Conservation (phyloP, 169 alveolate genomes). For the Plasmodium gallinaceum region DNA sequence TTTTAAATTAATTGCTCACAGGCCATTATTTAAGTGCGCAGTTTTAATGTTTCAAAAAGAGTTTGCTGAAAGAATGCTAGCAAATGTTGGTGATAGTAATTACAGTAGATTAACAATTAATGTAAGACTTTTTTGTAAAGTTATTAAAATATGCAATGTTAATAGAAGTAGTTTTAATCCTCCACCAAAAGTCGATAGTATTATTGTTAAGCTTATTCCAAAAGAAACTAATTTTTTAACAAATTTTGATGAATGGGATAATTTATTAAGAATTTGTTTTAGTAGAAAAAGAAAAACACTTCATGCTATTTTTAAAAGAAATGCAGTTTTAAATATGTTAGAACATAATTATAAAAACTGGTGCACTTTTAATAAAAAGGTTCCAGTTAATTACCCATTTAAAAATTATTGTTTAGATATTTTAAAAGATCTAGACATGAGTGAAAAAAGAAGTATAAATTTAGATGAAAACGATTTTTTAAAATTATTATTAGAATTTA, state of each 20-base stretch:
- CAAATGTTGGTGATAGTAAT: slow-evolving; percentile 94
- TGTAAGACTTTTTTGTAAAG: slow-evolving; percentile 93
- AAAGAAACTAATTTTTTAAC: slow-evolving; percentile 83
- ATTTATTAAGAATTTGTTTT: slow-evolving; percentile 97
- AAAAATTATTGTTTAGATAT: slow-evolving; percentile 75
- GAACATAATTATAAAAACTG: slow-evolving; percentile 94
- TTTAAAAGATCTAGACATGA: slow-evolving; percentile 31
- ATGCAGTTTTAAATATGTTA: slow-evolving; percentile 93
- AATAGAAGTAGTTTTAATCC: slow-evolving; percentile 97
- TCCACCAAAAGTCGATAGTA: slow-evolving; percentile 99
- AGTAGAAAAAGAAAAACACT: slow-evolving; percentile 97
- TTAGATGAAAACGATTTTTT: slow-evolving; percentile 91
- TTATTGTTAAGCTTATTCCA: slow-evolving; percentile 98
- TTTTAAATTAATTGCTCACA: slow-evolving; percentile 96
- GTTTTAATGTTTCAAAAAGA: slow-evolving; percentile 99
- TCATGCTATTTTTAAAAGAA: slow-evolving; percentile 95
- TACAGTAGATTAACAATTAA: slow-evolving; percentile 98
- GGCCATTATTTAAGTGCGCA: slow-evolving; percentile 98
- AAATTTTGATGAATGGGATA: slow-evolving; percentile 99
- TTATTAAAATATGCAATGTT: slow-evolving; percentile 94
- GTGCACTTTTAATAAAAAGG: slow-evolving; percentile 86
- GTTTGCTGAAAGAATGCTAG: slow-evolving; percentile 98
- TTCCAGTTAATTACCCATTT: slow-evolving; percentile 82
- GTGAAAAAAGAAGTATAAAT: slow-evolving; percentile 88
- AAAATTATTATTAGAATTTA: slow-evolving; percentile 90